A percentile compares a stretch with the other conserved stretches of the same genome.
Evolutionary conservation across 208 protist genomes (phyloP).

Genomic region (Blastocrithidia nonstop): DNA sequence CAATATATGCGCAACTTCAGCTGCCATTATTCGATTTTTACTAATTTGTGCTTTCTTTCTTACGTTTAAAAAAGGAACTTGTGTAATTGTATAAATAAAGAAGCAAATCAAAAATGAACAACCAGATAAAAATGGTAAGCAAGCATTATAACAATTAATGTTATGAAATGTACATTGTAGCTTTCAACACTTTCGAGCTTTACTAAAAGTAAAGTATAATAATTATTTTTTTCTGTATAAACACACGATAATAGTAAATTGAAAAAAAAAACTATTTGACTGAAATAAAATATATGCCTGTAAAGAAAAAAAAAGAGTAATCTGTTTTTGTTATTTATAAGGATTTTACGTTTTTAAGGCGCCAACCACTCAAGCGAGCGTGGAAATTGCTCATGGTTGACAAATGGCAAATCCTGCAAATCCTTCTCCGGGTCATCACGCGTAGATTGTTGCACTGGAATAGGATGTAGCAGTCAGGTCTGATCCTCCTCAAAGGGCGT

Average conservation of each 20-base stretch:
- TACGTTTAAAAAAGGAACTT: not conserved
- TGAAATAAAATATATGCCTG: not conserved
- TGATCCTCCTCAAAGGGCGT: conserved; percentile 85
- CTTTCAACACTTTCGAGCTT: no score
- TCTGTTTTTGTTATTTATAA: no score
- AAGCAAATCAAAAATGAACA: not conserved
- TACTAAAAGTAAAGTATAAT: no score
- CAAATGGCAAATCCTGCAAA: conserved; percentile 69
- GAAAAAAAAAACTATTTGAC: not conserved
- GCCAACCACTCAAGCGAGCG: conserved; percentile 75
- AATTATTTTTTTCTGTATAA: no score
- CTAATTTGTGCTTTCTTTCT: not conserved
- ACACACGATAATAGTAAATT: no score
- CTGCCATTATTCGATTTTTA: conserved; percentile 19
- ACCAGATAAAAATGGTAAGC: not conserved
- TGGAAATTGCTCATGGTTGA: conserved; percentile 84
- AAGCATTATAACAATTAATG: conserved; percentile 1
- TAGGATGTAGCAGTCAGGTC: conserved; percentile 75
- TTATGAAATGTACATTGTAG: not conserved
- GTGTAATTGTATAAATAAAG: not conserved
- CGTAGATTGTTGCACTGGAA: conserved; percentile 75
- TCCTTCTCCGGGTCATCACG: conserved; percentile 76
- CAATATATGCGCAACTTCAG: conserved; percentile 49
- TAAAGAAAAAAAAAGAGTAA: no score
- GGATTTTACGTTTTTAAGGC: no score